Percentiles rank a stretch among this genome's conserved stretches.
These are phyloP conservation scores for Pleoardoris graminearum DNA, from an alignment of 2,329 filamentous ascomycete species.

Conservation along the genomic window DNA sequence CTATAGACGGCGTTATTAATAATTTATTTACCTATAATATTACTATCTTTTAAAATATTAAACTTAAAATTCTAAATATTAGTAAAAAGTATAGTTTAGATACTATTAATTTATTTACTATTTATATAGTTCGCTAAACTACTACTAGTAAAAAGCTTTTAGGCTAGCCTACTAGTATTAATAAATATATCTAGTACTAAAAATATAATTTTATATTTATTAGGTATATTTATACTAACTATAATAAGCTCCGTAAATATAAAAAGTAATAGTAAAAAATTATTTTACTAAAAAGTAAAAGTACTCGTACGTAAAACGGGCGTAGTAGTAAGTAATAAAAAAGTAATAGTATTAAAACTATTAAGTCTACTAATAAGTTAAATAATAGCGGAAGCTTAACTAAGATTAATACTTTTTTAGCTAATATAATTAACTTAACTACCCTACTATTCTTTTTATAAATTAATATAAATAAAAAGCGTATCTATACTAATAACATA, in stretches of 20 bases:
- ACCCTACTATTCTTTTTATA: neutral
- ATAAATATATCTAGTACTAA: constrained; percentile 8
- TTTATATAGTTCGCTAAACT: constrained; percentile 3
- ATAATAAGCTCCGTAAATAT: constrained; percentile 9
- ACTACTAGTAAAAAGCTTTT: neutral
- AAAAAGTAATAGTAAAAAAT: constrained; percentile 3
- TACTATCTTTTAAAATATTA: constrained; percentile 4
- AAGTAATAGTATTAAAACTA: neutral
- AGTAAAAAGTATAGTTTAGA: constrained; percentile 9
- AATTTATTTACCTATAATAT: constrained; percentile 7
- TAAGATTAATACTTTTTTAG: neutral
- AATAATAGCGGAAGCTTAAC: neutral
- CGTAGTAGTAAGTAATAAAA: constrained; percentile 4
- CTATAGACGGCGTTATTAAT: constrained; percentile 14
- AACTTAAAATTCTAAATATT: constrained; percentile 15
- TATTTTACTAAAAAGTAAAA: neutral
- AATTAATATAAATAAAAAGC: neutral
- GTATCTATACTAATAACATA: neutral
- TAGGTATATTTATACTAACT: constrained; percentile 11
- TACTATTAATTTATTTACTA: constrained; percentile 2
- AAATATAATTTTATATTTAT: constrained; percentile 9
- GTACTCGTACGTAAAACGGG: neutral
- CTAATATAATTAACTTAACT: neutral
- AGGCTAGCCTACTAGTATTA: too few species aligned
- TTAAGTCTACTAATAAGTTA: neutral